Base-by-base conservation (phyloP, 805 yeast genomes). In the Saturnispora hagleri region DNA sequence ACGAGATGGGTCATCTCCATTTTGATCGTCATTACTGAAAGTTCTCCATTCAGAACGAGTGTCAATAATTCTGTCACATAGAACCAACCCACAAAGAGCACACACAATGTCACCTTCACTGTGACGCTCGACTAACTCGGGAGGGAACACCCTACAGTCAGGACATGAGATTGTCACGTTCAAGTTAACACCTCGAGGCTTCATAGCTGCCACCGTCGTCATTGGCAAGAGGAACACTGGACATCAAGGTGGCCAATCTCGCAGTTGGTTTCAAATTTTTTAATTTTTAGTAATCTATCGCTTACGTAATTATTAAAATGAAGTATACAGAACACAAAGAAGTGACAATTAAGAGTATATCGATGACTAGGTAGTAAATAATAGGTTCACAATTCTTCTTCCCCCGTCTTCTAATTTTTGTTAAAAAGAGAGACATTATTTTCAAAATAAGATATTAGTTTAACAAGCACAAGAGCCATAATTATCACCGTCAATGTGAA, bases 1-100 rank as follows among this genome's bases (percentile, higher is more conserved):
- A 86, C 99, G 98, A 58, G 93, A 84, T 4, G 99, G 99, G 67
- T 91, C 99, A 68, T 89, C 97, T 61, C 95, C 96, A 60, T 91
- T 93, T 67, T 91, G 98, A 68, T 91, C 99, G 67, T 91, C 99
- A 65, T 93, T 93, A 54, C 95, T 84, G 67, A 91, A 91, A 2
- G 99, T 93, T 73, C 99, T 86, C 99, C 99, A 91, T 73, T 91
- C 99, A 1, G 97, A 88, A 59, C 98, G 76, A 4, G 96, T 90
- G 63, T 91, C 99, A 31, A 91, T 96, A 48, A 91, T 83, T 57
- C 90, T 77, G 65, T 89, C 96, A 59, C 96, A 87, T 24, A 93
- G 76, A 1, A 91, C 98, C 53, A 93, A 73, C 3, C 99, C 99
- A 73, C 99, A 93, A 56, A 89, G 76, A 2, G 96, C 98, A 72